Percentiles rank a stretch among this genome's conserved stretches.
Conservation (phyloP, 139 green algal species). For the Volvox reticuliferus region DNA sequence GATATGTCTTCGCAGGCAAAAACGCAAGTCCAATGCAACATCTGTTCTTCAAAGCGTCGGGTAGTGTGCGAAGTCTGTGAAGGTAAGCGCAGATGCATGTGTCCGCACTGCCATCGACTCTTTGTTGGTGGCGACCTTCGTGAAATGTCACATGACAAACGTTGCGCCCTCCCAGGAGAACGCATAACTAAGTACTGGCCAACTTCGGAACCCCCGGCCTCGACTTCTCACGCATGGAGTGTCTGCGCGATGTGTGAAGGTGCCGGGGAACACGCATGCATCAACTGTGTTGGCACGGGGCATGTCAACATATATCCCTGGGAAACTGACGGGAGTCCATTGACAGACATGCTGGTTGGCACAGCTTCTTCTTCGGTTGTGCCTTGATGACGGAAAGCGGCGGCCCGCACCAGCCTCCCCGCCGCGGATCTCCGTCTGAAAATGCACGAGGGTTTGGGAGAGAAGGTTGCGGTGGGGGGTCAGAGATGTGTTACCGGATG, state of each 20-base stretch:
- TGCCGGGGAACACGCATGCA: constrained; percentile 61
- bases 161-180: constrained; percentile 30
- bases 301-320: constrained; percentile 11
- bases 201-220: neutral
- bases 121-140: neutral
- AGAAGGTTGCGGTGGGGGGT: too few species aligned
- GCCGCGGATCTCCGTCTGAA: too few species aligned
- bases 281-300: constrained; percentile 62
- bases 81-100: constrained; percentile 46
- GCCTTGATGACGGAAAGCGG: too few species aligned
- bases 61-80: constrained; percentile 60
- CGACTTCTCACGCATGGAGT: constrained; percentile 15
- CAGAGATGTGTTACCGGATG: too few species aligned
- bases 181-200: constrained; percentile 49
- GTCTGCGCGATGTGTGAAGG: constrained; percentile 67
- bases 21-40: constrained; percentile 17
- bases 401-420: too few species aligned
- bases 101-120: neutral
- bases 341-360: neutral
- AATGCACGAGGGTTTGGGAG: too few species aligned
- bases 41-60: constrained; percentile 47
- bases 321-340: neutral
- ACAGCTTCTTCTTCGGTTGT: too few species aligned
- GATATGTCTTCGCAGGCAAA: constrained; percentile 29
- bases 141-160: neutral